Base-by-base conservation (phyloP, 139 green algal species). In the Astrephomene gubernaculifera region DNA sequence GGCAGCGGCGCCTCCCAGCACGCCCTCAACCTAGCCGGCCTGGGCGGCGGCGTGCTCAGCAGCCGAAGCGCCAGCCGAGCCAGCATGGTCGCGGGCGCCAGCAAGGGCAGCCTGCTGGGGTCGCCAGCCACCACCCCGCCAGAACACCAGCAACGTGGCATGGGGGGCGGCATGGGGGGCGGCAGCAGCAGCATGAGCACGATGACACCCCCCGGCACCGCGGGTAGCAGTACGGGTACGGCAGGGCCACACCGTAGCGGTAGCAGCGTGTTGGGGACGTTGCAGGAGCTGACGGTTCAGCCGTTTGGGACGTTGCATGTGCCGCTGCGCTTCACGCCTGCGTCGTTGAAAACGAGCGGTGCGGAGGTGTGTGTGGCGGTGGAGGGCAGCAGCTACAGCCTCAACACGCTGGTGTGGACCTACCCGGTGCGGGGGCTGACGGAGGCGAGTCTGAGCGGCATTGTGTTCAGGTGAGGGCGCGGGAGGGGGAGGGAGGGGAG, bases 401-500 rank as follows among this genome's bases (percentile, higher is more conserved):
- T 85, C 19, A 85, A 86, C 38, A 79, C 80, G 38, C 67, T 86
- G n/a, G 80, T 63, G 80, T 86, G 80, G 80, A 67, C 67, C 49
- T 86, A 71, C 80, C 80, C 80, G 27, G 67, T 86, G 49, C 36
- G 80, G 29, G 80, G 67, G 36, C 4, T 52, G 21, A 71, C 80
- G 14, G 67, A 86, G 67, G 80, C 67, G 3, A 60, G n/a, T 4
- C 45, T 71, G 19, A 61, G 14, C 2, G 68, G 80, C 27, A 25
- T 86, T 4, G 52, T 79, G 27, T 86, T 86, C 76, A 74, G 76
- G 75, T 80, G 33, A 1, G 71, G n/a, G n/a, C n/a, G 31, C 17
- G 49, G 49, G 61, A 35, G 61, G 27, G 29, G 21, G 49, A 17
- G 12, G 12, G 49, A 17, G 12, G 49, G 12, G 49, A 25, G 17